A percentile compares a stretch with the other conserved stretches of the same genome.
Conservation (phyloP, 805 yeast species). For the Metschnikowia anglica region DNA sequence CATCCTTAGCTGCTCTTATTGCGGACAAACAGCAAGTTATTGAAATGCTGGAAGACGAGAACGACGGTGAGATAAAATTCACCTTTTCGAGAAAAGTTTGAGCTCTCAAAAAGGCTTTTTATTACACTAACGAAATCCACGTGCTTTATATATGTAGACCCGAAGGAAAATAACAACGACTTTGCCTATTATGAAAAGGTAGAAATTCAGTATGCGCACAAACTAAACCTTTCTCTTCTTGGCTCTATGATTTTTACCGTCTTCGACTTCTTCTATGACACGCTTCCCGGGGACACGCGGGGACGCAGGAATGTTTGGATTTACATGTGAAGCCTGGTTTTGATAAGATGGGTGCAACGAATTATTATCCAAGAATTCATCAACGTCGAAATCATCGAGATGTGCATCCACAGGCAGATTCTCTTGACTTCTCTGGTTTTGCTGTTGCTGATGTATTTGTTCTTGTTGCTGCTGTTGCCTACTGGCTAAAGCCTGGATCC, state of each 20-base stretch:
- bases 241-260: constrained; percentile 3
- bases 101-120: not conserved
- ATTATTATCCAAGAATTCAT: constrained; percentile 27
- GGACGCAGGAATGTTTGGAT: not conserved
- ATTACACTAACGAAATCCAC: not conserved
- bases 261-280: constrained; percentile 15
- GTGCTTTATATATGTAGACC: too few relatives aligned
- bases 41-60: constrained; percentile 1
- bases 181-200: not conserved
- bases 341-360: constrained; percentile 6
- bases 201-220: not conserved
- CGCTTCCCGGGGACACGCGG: constrained; percentile 9
- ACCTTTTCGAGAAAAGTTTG: constrained; percentile 14
- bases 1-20: not conserved
- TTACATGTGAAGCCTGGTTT: not conserved
- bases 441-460: constrained; percentile 19
- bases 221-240: constrained; percentile 5
- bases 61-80: constrained; percentile 14
- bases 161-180: too few relatives aligned
- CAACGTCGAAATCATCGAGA: constrained; percentile 34
- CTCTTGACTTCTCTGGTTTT: constrained; percentile 10
- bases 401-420: constrained; percentile 10
- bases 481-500: constrained; percentile 41
- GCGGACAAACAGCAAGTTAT: not conserved
- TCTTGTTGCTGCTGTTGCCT: constrained; percentile 22